Conservation (phyloP, 352 stramenopile species). For the Globisporangium cylindrosporum region DNA sequence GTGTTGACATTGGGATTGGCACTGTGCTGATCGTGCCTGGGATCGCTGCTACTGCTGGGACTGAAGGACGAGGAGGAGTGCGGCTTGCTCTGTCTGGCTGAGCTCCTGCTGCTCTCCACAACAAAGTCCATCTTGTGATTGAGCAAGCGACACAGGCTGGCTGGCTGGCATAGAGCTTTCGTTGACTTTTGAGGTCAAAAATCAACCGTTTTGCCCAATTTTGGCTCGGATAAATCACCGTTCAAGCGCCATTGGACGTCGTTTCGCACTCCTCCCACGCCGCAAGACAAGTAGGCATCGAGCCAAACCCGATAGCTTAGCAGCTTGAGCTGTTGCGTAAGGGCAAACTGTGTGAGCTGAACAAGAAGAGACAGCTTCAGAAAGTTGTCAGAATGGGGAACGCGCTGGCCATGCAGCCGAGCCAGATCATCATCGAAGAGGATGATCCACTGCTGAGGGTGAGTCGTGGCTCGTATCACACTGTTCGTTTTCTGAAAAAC, state of each 20-base stretch:
- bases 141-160: no score
- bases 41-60: background rate
- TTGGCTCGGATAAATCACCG: no score
- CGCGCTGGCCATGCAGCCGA: conserved; percentile 28
- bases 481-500: background rate
- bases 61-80: background rate
- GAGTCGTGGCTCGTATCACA: background rate
- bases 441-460: conserved; percentile 43
- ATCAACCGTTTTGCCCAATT: no score
- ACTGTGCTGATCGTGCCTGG: background rate
- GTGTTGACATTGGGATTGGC: background rate
- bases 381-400: conserved; percentile 36
- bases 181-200: background rate
- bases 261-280: no score
- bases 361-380: background rate
- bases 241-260: no score
- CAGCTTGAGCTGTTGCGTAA: background rate
- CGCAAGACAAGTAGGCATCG: no score
- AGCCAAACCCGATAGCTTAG: background rate
- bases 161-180: background rate
- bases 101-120: background rate
- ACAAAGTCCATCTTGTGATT: background rate
- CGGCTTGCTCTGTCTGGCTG: background rate
- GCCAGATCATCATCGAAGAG: conserved; percentile 43
- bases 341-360: background rate